These are phyloP conservation scores for Lentinus tigrinus DNA, from an alignment of 768 basidiomycete species.

Conservation along the genomic window DNA sequence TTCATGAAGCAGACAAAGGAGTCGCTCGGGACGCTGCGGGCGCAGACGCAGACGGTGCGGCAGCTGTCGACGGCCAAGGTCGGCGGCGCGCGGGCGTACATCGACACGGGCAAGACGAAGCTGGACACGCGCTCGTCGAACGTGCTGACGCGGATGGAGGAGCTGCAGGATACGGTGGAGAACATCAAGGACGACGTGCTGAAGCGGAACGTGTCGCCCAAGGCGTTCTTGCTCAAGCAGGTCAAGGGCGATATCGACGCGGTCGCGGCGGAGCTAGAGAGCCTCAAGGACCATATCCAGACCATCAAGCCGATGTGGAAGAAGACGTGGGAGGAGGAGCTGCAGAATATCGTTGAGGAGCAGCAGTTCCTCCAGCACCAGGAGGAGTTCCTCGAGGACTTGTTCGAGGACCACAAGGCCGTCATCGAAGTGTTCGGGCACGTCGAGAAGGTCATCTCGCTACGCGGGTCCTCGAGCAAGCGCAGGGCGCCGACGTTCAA, in stretches of 20 bases:
- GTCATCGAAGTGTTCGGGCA: slow-evolving; percentile 83
- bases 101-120: slow-evolving; percentile 89
- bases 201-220: slow-evolving; percentile 84
- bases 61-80: slow-evolving; percentile 81
- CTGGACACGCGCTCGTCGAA: slow-evolving; percentile 89
- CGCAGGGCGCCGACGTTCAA: slow-evolving; percentile 41
- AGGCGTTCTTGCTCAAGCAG: slow-evolving; percentile 63
- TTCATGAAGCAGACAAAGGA: slow-evolving; percentile 92
- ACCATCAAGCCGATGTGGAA: slow-evolving; percentile 96
- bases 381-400: slow-evolving; percentile 84
- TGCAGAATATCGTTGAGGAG: slow-evolving; percentile 96
- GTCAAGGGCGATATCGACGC: slow-evolving; percentile 72
- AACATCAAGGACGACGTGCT: slow-evolving; percentile 87
- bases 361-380: slow-evolving; percentile 93
- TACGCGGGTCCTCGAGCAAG: slow-evolving; percentile 49
- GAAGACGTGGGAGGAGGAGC: slow-evolving; percentile 96
- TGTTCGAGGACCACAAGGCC: slow-evolving; percentile 93
- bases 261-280: slow-evolving; percentile 67
- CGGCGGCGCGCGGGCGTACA: slow-evolving; percentile 82
- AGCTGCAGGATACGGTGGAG: slow-evolving; percentile 89
- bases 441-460: slow-evolving; percentile 83
- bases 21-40: slow-evolving; percentile 71
- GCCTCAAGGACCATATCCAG: slow-evolving; percentile 80
- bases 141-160: slow-evolving; percentile 89
- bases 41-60: slow-evolving; percentile 85